A percentile compares a stretch with the other conserved stretches of the same genome.
phyloP scores from a whole-genome alignment of 129 eudicot species.

The Solidago caesia region DNA sequence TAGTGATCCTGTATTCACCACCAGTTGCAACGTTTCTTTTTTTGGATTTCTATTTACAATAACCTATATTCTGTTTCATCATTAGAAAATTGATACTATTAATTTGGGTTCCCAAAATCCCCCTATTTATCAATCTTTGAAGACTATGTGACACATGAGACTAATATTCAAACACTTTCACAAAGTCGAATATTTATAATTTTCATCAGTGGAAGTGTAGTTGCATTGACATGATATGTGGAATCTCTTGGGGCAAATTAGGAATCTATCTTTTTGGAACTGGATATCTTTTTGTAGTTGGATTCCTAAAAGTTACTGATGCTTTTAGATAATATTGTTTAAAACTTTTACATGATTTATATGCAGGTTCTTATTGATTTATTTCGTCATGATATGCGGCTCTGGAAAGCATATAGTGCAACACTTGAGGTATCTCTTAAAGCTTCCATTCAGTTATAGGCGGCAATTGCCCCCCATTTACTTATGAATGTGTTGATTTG shows the following conservation, averaged over 20 bases:
- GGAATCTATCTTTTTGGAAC: neutral
- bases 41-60: neutral
- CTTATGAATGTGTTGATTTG: conserved; percentile 1
- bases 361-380: conserved; percentile 84
- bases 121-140: neutral
- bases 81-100: neutral
- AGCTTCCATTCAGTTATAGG: conserved; percentile 5
- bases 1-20: neutral
- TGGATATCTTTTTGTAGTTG: neutral
- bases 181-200: neutral
- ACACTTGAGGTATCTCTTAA: conserved; percentile 64
- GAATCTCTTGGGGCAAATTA: no score
- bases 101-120: neutral
- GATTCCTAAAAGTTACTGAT: neutral
- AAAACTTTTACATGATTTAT: conserved; percentile 1
- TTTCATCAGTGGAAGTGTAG: no score
- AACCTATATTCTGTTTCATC: conserved; percentile 2
- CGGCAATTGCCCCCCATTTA: neutral
- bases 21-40: neutral
- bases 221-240: no score
- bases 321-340: neutral
- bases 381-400: conserved; percentile 79
- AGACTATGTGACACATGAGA: neutral
- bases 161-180: conserved; percentile 11
- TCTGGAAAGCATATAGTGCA: conserved; percentile 83